Base-by-base conservation (phyloP, 75 land plant genomes). In the Isoetes taiwanensis region DNA sequence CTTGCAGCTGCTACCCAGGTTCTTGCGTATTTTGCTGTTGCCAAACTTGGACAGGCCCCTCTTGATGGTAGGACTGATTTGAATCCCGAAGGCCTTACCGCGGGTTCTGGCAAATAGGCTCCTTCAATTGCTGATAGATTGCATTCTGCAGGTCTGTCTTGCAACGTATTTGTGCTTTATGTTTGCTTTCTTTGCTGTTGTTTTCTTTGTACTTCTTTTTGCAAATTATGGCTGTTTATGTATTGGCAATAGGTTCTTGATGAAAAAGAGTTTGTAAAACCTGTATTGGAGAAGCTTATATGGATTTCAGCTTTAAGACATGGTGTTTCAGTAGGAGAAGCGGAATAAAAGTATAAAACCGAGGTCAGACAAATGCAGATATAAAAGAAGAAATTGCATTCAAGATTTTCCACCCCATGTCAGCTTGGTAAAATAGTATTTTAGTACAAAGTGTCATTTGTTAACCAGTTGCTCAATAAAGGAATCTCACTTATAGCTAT, bases 241-340 rank as follows among this genome's bases (percentile, higher is more conserved):
- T n/a, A n/a, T n/a, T n/a, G n/a, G n/a, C n/a, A n/a, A n/a, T 60
- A 90, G 97, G 86, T 94, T 28, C 83, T 82, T 54, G 82, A 74
- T 24, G 59, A 74, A 32, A 73, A 64, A 52, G 80, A 82, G 27
- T 94, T 94, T 74, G 72, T 82, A 57, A 88, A 84, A 59, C 90
- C 78, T 41, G 77, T 84, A 96, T 52, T 94, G 38, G 99, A 94
- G 70, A 94, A 94, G 62, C 59, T 94, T 26, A 88, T 94, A 59
- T 94, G 99, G 99, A 88, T 94, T 43, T 73, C 76, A 37, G 83
- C 96, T 41, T 94, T 94, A 59, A 94, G 84, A 90, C 78, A 88
- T 28, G 99, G 96, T 4, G 83, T 96, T n/a, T 88, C 90, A 38
- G 99, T 94, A 16, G 99, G 99, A 34, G 76, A 20, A 4, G 99